Conservation (phyloP, 2,329 filamentous ascomycete genomes). For the Cyanodermella asteris region DNA sequence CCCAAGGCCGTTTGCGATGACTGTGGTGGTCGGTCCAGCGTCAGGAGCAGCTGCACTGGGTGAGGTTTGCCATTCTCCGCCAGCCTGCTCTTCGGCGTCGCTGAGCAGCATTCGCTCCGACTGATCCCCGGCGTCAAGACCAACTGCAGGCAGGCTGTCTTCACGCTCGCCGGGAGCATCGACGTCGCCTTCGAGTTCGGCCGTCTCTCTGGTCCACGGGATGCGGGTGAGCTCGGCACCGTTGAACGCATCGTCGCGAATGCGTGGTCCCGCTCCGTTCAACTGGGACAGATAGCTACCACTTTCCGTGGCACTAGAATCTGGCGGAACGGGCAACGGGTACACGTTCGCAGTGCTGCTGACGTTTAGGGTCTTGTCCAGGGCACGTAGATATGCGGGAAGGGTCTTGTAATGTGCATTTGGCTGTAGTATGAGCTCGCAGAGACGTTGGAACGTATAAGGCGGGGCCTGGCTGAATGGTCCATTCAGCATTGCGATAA, state of each 20-base stretch:
- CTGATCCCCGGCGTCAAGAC: constrained; percentile 4
- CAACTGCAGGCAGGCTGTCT: constrained; percentile 2
- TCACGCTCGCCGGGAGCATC: background rate
- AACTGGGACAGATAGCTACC: constrained; percentile 40
- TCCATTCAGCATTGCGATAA: constrained; percentile 35
- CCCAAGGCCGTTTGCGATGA: constrained; percentile 9
- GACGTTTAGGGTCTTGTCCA: constrained; percentile 78
- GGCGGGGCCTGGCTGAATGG: constrained; percentile 59
- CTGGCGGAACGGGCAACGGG: constrained; percentile 40
- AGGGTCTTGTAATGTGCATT: constrained; percentile 61
- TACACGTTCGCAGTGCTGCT: constrained; percentile 64
- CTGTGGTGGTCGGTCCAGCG: constrained; percentile 29
- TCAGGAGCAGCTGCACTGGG: constrained; percentile 41
- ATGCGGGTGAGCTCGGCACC: constrained; percentile 86
- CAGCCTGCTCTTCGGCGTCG: constrained; percentile 63
- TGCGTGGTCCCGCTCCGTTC: constrained; percentile 16
- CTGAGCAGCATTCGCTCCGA: constrained; percentile 49
- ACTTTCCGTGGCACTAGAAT: constrained; percentile 9
- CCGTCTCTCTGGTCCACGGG: constrained; percentile 43
- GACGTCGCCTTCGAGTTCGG: background rate
- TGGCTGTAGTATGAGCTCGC: constrained; percentile 63
- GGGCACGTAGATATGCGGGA: constrained; percentile 66
- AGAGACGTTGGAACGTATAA: constrained; percentile 77
- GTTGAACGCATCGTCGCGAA: constrained; percentile 32
- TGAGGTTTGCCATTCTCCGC: constrained; percentile 31